These are phyloP conservation scores for Nakazawaea ishiwadae DNA, from an alignment of 805 yeast genomes.

Conservation along the genomic window DNA sequence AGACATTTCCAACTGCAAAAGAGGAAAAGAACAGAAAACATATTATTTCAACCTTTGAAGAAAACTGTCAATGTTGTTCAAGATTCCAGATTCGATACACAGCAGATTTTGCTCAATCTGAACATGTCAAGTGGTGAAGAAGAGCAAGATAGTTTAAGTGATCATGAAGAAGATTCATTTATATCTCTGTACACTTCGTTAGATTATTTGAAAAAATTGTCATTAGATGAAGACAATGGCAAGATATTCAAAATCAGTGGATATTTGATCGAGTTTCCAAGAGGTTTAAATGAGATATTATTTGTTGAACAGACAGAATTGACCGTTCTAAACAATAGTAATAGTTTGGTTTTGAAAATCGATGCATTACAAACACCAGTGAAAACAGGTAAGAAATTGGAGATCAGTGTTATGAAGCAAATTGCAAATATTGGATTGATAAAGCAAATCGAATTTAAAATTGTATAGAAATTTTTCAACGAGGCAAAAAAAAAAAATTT, in stretches of 20 bases:
- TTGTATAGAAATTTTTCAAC: background rate
- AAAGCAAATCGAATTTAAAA: background rate
- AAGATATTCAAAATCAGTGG: conserved; percentile 4
- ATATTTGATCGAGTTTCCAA: conserved; percentile 4
- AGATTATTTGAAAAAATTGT: background rate
- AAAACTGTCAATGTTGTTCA: background rate
- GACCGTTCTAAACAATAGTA: background rate
- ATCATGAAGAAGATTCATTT: conserved; percentile 3
- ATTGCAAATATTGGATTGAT: background rate
- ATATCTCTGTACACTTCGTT: conserved; percentile 5
- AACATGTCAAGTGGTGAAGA: conserved; percentile 1
- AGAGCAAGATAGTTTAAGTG: background rate
- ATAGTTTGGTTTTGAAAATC: conserved; percentile 3
- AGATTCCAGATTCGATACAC: conserved; percentile 4
- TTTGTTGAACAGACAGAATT: conserved; percentile 8
- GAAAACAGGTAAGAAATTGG: conserved; percentile 4
- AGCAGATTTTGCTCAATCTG: conserved; percentile 7
- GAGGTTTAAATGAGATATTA: conserved; percentile 7
- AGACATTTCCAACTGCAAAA: background rate
- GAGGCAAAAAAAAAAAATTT: background rate
- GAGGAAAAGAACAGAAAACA: conserved; percentile 1
- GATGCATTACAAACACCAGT: background rate
- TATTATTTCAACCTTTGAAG: conserved; percentile 1
- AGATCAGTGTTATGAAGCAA: conserved; percentile 3
- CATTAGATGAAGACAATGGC: background rate